Evolutionary conservation across 495 filamentous ascomycete genomes (phyloP).

Genomic region (Talaromyces adpressus): DNA sequence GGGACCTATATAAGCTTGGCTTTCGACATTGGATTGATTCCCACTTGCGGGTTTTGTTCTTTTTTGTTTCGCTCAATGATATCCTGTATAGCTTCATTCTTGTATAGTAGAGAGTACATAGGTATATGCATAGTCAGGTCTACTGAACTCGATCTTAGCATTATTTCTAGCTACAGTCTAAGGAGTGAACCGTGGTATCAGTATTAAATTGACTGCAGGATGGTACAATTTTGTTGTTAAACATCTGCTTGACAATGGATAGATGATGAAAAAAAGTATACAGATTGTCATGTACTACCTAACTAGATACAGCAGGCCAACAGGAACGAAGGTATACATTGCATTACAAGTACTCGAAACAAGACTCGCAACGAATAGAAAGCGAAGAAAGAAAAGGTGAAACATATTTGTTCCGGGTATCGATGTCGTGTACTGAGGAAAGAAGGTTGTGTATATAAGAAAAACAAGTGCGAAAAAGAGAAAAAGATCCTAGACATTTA

Average conservation of each 20-base stretch:
- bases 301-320: background rate
- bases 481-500: background rate
- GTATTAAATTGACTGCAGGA: background rate
- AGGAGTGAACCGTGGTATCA: background rate
- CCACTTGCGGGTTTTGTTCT: background rate
- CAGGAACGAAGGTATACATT: background rate
- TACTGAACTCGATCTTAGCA: background rate
- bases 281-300: background rate
- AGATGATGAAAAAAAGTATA: background rate
- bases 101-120: slow-evolving; percentile 8
- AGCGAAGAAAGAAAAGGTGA: background rate
- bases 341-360: background rate
- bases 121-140: background rate
- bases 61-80: background rate
- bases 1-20: slow-evolving; percentile 30
- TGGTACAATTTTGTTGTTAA: background rate
- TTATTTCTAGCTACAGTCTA: background rate
- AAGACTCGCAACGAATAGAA: background rate
- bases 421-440: slow-evolving; percentile 3
- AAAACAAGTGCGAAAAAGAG: background rate
- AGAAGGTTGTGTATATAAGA: background rate
- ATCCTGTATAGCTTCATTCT: slow-evolving; percentile 7
- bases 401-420: slow-evolving; percentile 5
- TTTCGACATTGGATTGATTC: background rate
- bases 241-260: background rate